Evolutionary conservation across 106 monocot species (phyloP).

Genomic region (Acorus calamus): DNA sequence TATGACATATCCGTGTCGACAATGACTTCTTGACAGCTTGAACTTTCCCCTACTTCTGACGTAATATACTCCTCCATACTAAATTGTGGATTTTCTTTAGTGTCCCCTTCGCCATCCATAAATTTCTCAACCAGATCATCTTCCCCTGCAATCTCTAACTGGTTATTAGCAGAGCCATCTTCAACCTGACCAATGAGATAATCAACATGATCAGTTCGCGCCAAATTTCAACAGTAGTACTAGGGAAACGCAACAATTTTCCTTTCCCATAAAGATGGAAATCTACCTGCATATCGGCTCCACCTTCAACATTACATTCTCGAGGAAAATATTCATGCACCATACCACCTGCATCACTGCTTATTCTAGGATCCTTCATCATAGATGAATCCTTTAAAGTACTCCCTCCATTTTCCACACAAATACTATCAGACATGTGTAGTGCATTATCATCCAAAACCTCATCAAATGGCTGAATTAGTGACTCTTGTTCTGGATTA

Average conservation of each 20-base stretch:
- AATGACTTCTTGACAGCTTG: slow-evolving; percentile 27
- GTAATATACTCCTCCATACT: slow-evolving; percentile 16
- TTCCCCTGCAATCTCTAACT: slow-evolving; percentile 7
- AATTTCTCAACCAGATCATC: slow-evolving; percentile 3
- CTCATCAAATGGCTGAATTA: background rate
- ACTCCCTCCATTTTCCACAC: background rate
- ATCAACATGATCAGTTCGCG: background rate
- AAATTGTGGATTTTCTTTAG: background rate
- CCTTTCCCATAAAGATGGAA: background rate
- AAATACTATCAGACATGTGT: background rate
- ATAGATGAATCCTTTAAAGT: background rate
- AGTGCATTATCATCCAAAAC: slow-evolving; percentile 6
- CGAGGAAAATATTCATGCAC: slow-evolving; percentile 6
- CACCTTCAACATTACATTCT: slow-evolving; percentile 21
- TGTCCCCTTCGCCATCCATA: slow-evolving; percentile 6
- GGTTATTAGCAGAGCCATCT: slow-evolving; percentile 8
- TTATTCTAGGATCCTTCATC: background rate
- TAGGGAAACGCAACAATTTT: slow-evolving; percentile 2
- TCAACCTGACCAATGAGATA: slow-evolving; percentile 3
- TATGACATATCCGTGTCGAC: slow-evolving; percentile 22
- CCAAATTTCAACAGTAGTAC: slow-evolving; percentile 8
- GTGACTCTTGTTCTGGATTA: slow-evolving; percentile 9
- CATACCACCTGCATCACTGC: slow-evolving; percentile 5
- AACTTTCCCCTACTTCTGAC: slow-evolving; percentile 47
- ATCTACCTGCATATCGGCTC: slow-evolving; percentile 9